Percentiles rank a stretch among this genome's conserved stretches.
These are phyloP conservation scores for Alternaria arborescens DNA, from an alignment of 2,329 filamentous ascomycete genomes.

Conservation along the genomic window DNA sequence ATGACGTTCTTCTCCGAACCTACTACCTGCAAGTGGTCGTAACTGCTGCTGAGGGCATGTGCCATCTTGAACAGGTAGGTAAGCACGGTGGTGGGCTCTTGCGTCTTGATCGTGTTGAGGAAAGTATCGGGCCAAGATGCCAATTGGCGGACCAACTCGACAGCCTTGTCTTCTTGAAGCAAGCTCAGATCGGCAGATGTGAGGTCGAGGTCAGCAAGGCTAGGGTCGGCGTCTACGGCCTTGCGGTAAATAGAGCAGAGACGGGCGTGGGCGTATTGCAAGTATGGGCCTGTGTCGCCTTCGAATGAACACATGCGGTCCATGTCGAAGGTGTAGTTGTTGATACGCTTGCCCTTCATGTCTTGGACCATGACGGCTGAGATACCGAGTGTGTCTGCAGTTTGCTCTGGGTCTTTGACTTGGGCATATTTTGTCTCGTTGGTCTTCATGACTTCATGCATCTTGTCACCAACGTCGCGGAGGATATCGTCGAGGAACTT, in stretches of 20 bases:
- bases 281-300: slow-evolving; percentile 83
- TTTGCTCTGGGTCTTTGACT: slow-evolving; percentile 80
- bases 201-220: slow-evolving; percentile 64
- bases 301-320: slow-evolving; percentile 84
- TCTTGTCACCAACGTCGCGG: slow-evolving; percentile 79
- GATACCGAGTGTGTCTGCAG: slow-evolving; percentile 89
- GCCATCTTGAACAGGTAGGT: slow-evolving; percentile 88
- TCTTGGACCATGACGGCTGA: slow-evolving; percentile 98
- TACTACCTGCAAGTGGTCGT: slow-evolving; percentile 84
- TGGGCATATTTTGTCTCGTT: slow-evolving; percentile 91
- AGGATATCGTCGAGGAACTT: slow-evolving; percentile 61
- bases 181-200: slow-evolving; percentile 73
- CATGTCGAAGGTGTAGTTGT: slow-evolving; percentile 78
- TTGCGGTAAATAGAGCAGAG: slow-evolving; percentile 59
- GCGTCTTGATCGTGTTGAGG: slow-evolving; percentile 82
- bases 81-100: slow-evolving; percentile 75
- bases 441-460: slow-evolving; percentile 96
- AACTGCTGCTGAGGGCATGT: slow-evolving; percentile 79
- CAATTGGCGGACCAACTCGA: slow-evolving; percentile 77
- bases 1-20: slow-evolving; percentile 77
- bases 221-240: slow-evolving; percentile 58
- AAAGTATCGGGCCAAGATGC: slow-evolving; percentile 87
- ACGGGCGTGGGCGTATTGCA: slow-evolving; percentile 75
- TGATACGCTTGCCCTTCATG: slow-evolving; percentile 89
- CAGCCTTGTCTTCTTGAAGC: slow-evolving; percentile 74